Evolutionary conservation across 2,329 filamentous ascomycete species (phyloP).

Genomic region (Mollisia scopiformis): DNA sequence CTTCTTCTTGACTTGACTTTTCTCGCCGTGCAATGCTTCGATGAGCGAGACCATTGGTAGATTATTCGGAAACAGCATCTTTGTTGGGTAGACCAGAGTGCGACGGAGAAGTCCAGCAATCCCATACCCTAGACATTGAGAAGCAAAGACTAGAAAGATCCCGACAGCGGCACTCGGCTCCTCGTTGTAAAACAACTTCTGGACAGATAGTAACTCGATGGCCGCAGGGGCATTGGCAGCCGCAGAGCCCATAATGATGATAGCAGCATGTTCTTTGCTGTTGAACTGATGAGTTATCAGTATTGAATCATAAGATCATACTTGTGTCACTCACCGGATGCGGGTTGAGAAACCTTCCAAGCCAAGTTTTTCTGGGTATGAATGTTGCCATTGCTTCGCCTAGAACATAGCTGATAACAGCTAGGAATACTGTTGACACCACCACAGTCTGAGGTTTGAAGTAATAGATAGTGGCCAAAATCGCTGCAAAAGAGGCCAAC

Average conservation of each 20-base stretch:
- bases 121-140: conserved; percentile 64
- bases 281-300: conserved; percentile 51
- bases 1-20: neutral
- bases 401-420: conserved; percentile 45
- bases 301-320: neutral
- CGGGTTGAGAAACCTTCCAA: conserved; percentile 61
- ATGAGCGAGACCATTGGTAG: conserved; percentile 28
- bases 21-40: conserved; percentile 38
- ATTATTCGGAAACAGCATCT: conserved; percentile 33
- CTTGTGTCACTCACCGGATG: neutral
- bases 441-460: conserved; percentile 49
- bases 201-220: conserved; percentile 57
- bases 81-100: conserved; percentile 54
- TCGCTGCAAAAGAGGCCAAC: conserved; percentile 38
- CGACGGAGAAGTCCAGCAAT: conserved; percentile 62
- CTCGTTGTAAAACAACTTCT: conserved; percentile 74
- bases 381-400: neutral
- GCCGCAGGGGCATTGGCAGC: conserved; percentile 50
- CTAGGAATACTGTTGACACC: conserved; percentile 46
- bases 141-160: conserved; percentile 60
- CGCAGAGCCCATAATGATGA: conserved; percentile 57
- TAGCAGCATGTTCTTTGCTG: conserved; percentile 69
- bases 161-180: conserved; percentile 62
- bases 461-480: conserved; percentile 46
- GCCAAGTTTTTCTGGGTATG: conserved; percentile 43